Base-by-base conservation (phyloP, 495 filamentous ascomycete genomes). In the Xylaria longipes region DNA sequence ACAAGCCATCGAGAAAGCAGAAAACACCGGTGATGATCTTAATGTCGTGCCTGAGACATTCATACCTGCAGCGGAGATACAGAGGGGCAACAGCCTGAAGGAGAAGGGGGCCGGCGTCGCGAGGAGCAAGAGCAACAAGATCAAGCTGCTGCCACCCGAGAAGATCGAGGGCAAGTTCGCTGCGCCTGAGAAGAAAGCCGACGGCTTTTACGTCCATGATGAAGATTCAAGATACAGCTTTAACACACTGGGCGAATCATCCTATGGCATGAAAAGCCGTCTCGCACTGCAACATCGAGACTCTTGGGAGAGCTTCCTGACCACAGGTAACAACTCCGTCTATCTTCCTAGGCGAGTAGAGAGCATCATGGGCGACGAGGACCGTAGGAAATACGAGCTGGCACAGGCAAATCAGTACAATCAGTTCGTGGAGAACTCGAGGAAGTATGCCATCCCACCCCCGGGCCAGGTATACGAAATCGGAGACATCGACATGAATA, bases 21-120 rank as follows among this genome's bases (percentile, higher is more conserved):
- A 90, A 73, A 89, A 88, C 29, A 85, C 87, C 2, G 96, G 95
- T 0, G 95, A 98, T 73, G 96, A 98, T 75, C 87, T 99, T 69
- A 97, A 97, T 74, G 90, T 98, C 22, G 88, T 97, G 31, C 93
- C 95, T 0, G 93, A 97, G 76, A 94, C 93, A 0, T 98, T 98
- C 82, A 94, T 92, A 60, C 87, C 90, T 0, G 90, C 90, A 3
- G 82, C 83, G 14, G 89, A 90, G 72, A 89, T 89, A 68, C 85
- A 84, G 69, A 57, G 69, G 71, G 81, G 80, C 69, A 83, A 75
- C 71, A 76, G 79, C 74, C 77, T 80, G 20, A 76, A 79, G n/a
- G 86, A 85, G 39, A 80, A 86, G 71, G 69, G 61, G 15, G 61
- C 17, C 14, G 29, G 39, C 5, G 15, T 71, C 17, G 76, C 77